These are phyloP conservation scores for Stachybotrys chlorohalonatus DNA, from an alignment of 2,329 filamentous ascomycete species.

Conservation along the genomic window DNA sequence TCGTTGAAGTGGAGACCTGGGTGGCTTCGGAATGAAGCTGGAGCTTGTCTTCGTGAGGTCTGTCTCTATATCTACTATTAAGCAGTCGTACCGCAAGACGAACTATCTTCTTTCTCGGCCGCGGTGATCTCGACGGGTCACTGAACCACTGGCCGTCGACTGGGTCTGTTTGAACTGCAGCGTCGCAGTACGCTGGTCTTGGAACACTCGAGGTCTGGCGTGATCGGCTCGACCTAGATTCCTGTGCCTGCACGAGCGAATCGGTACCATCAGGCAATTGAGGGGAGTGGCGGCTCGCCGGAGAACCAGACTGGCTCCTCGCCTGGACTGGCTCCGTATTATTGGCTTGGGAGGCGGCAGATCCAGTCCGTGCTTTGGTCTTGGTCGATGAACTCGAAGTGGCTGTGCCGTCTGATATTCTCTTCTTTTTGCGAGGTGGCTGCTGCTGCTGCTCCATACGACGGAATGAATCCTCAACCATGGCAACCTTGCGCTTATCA, in stretches of 20 bases:
- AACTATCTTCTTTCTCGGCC: constrained; percentile 38
- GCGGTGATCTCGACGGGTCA: constrained; percentile 21
- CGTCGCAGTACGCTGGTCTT: constrained; percentile 39
- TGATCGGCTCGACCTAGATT: constrained; percentile 18
- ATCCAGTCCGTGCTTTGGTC: constrained; percentile 29
- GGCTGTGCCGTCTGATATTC: constrained; percentile 44
- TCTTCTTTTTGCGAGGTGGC: constrained; percentile 52
- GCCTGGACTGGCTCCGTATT: constrained; percentile 47
- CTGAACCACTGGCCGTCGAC: constrained; percentile 46
- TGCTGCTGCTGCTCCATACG: constrained; percentile 51
- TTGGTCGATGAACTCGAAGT: constrained; percentile 22
- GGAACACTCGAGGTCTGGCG: constrained; percentile 29
- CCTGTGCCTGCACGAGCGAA: constrained; percentile 15
- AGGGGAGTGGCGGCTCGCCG: constrained; percentile 32
- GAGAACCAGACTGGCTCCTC: constrained; percentile 44
- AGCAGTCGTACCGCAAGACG: constrained; percentile 45
- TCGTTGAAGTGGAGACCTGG: constrained; percentile 16
- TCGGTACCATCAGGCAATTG: constrained; percentile 18
- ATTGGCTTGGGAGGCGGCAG: constrained; percentile 22
- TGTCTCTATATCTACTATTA: constrained; percentile 35
- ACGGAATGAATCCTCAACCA: constrained; percentile 55
- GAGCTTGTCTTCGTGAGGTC: constrained; percentile 28
- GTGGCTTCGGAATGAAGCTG: constrained; percentile 14
- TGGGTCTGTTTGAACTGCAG: constrained; percentile 44
- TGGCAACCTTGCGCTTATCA: constrained; percentile 58